Base-by-base conservation (phyloP, 139 green algal species). In the Chlorokybus atmophyticus region DNA sequence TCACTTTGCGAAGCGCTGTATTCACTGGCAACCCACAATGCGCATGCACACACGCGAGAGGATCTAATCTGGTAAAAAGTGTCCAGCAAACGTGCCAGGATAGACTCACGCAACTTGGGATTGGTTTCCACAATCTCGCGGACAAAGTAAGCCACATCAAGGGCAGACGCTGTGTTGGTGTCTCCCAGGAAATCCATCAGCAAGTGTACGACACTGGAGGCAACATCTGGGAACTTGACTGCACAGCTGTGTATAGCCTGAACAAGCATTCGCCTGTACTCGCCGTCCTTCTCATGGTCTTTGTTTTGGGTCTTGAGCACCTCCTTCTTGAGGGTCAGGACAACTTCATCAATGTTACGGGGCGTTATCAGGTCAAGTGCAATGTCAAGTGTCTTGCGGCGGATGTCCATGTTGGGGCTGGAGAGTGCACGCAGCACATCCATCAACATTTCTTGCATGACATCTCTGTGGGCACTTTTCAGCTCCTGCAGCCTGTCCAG, bases 111-210 rank as follows among this genome's bases (percentile, higher is more conserved):
- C 60, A 98, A 76, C 41, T 80, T 77, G 4, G 76, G 60, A 70
- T 96, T 94, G 52, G 89, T 95, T 68, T 95, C 81, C 52, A 86
- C 82, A 54, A 97, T 95, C 67, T 98, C 90, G 4, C 90, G 77
- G 40, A 97, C 78, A 56, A 94, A 93, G 59, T 86, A 85, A 21
- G 79, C 71, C 4, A 93, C 85, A 54, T 92, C 83, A 57, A 96
- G 77, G 1, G 90, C 90, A 1, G 75, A 78, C 23, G 84, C 80
- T 19, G 75, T 80, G 73, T 88, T 93, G 55, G 68, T 32, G 57
- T 94, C 86, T 4, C 83, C 84, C 52, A 98, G 69, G 76, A 98
- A 98, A 68, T 97, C 90, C 87, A 95, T 95, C 7, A 98, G 76
- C 49, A 97, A 67, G 72, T 93, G 82, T 52, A 98, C 81, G 35